Evolutionary conservation across 164 flowering plant species (phyloP), one percentile per base, ranked within the genome.

Genomic region (Hamamelis virginiana): DNA sequence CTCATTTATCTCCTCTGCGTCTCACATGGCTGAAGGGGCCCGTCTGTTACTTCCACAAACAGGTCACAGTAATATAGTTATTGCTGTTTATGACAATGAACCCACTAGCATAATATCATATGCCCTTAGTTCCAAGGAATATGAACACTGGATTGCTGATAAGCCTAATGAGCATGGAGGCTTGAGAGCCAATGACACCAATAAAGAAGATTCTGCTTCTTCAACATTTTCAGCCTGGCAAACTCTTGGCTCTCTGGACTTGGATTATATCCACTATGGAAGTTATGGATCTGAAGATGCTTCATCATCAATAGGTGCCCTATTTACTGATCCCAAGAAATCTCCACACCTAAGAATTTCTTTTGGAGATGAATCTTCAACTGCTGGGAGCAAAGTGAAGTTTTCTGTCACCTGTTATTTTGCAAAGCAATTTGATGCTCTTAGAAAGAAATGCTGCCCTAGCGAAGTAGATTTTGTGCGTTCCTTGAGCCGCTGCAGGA

Each of bases 61-160:
- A 16, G 85, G 88, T 22, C 75, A 71, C 15, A 71, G 62, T 60
- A 80, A 89, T 64, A 60, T 91, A 48, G 91, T 86, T 65, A 76
- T 94, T 77, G 92, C 96, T 73, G 97, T 96, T 59, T 91, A 89
- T 80, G 99, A 94, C 65, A 74, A 85, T 70, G 99, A 96, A 69
- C 98, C 95, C 44, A 82, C 96, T 44, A 91, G 99, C 81, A 76
- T 96, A 45, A 87, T 96, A 71, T 83, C 99, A 0, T 91, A 90
- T 82, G 97, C 97, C 38, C 92, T 96, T 44, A 82, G 85, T 72
- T 90, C 91, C 65, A 89, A 83, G 75, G 90, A 96, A 38, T 81
- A 91, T 66, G 81, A 87, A 50, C 85, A 86, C 53, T 85, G 85
- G 87, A 74, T 96, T 45, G 64, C 81, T n/a, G 79, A 79, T 75